Evolutionary conservation across 2,329 filamentous ascomycete genomes (phyloP).

Genomic region (Colletotrichum chrysophilum): DNA sequence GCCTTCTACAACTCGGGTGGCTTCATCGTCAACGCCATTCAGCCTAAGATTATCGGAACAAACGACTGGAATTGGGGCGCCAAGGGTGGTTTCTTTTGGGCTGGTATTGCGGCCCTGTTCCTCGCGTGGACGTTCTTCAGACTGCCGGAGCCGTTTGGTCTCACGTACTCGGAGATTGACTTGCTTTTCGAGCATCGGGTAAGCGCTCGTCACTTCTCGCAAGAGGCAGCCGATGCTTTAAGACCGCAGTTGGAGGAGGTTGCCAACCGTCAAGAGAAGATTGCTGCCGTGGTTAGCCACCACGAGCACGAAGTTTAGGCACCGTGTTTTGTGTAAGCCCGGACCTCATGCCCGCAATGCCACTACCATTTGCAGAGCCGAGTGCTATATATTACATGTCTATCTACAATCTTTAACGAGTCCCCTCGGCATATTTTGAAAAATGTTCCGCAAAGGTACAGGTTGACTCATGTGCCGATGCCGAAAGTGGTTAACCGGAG

Average conservation of each 20-base stretch:
- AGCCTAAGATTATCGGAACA: constrained; percentile 19
- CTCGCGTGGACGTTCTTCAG: constrained; percentile 34
- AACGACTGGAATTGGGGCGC: constrained; percentile 33
- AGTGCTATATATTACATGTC: background rate
- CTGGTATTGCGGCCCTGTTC: constrained; percentile 31
- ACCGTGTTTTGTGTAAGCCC: background rate
- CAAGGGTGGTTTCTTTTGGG: constrained; percentile 32
- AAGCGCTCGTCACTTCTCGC: constrained; percentile 21
- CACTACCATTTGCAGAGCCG: background rate
- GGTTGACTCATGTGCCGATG: background rate
- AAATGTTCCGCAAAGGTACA: background rate
- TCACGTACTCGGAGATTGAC: constrained; percentile 27
- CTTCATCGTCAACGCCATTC: constrained; percentile 36
- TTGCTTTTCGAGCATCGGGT: constrained; percentile 28
- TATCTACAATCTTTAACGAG: background rate
- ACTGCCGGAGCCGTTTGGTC: constrained; percentile 33
- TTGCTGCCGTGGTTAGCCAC: constrained; percentile 10
- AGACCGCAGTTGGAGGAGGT: constrained; percentile 22
- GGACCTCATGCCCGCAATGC: background rate
- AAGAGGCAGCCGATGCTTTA: constrained; percentile 17
- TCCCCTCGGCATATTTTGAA: background rate
- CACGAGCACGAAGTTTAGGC: constrained; percentile 9
- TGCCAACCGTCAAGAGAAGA: constrained; percentile 20
- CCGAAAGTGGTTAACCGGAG: background rate
- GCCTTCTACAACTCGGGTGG: constrained; percentile 45